Evolutionary conservation across 2,329 filamentous ascomycete genomes (phyloP).

Genomic region (Cryphonectria naterciae): DNA sequence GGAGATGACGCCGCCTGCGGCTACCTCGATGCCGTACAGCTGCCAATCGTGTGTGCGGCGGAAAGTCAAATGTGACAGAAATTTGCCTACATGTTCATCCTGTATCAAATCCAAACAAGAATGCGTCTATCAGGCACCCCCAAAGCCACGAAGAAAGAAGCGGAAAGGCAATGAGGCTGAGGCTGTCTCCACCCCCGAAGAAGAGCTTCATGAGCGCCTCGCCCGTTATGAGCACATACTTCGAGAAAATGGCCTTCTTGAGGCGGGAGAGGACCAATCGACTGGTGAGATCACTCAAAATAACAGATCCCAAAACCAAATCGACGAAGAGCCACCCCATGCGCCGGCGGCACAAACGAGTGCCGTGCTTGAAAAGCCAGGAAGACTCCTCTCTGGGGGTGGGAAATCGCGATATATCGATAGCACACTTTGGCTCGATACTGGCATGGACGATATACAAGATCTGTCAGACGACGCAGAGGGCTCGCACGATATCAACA

Average conservation of each 20-base stretch:
- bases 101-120: conserved; percentile 37
- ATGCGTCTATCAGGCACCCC: conserved; percentile 46
- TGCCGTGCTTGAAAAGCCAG: conserved; percentile 10
- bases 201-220: conserved; percentile 41
- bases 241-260: conserved; percentile 40
- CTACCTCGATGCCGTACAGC: conserved; percentile 27
- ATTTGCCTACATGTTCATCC: conserved; percentile 32
- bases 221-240: conserved; percentile 46
- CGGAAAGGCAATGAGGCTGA: conserved; percentile 29
- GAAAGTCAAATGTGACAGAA: conserved; percentile 39
- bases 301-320: conserved; percentile 5
- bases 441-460: conserved; percentile 35
- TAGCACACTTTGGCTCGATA: conserved; percentile 37
- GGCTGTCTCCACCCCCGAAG: conserved; percentile 23
- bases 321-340: conserved; percentile 19
- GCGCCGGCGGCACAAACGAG: conserved; percentile 19
- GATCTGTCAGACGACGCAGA: conserved; percentile 32
- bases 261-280: neutral
- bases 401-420: conserved; percentile 49
- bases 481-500: conserved; percentile 33
- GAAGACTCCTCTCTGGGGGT: conserved; percentile 33
- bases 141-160: conserved; percentile 44
- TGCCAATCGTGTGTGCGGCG: conserved; percentile 37
- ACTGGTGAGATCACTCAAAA: neutral
- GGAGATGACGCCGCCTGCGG: neutral